Base-by-base conservation (phyloP, 768 basidiomycete genomes). In the Agrocybe pediades region DNA sequence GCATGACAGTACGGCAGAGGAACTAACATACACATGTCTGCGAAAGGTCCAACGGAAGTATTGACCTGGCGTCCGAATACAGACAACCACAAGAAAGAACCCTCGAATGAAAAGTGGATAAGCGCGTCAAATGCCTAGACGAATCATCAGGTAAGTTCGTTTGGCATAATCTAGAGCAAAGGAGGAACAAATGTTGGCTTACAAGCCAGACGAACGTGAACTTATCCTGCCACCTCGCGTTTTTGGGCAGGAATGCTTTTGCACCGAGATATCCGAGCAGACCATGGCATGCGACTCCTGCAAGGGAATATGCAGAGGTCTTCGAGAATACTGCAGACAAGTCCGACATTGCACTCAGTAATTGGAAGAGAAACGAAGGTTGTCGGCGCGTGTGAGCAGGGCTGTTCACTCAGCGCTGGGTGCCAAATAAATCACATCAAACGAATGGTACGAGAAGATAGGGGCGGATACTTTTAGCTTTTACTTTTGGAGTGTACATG, bases 141-240 rank as follows among this genome's bases (percentile, higher is more conserved):
- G 9, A 20, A 44, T 24, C 36, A 27, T 7, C 17, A 6, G 21
- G 15, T 13, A 11, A 13, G 43, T 41, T 40, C 23, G 42, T 24
- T 30, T 46, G 36, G 20, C 30, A 17, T 5, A 26, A 24, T 41
- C 20, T 5, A 30, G 29, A 40, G 56, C n/a, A 19, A 11, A 2
- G 7, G 2, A 4, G 21, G 23, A 13, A 46, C 13, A 46, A 42
- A 56, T 20, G 9, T 11, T 8, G 23, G 73, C 81, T 62, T 60
- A 89, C 88, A 61, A 92, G 74, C 90, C 90, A 92, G 44, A 91
- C 81, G 70, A 90, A 92, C 9, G 87, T 84, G 57, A 78, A 82
- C 53, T 73, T 74, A 64, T 92, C 88, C 58, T 83, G 80, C 78
- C 79, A 81, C 21, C 77, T 73, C 20, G 83, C 83, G 50, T 82